Evolutionary conservation across 164 flowering plant genomes (phyloP), one percentile per base, ranked within the genome.

Genomic region (Vitis rotundifolia): DNA sequence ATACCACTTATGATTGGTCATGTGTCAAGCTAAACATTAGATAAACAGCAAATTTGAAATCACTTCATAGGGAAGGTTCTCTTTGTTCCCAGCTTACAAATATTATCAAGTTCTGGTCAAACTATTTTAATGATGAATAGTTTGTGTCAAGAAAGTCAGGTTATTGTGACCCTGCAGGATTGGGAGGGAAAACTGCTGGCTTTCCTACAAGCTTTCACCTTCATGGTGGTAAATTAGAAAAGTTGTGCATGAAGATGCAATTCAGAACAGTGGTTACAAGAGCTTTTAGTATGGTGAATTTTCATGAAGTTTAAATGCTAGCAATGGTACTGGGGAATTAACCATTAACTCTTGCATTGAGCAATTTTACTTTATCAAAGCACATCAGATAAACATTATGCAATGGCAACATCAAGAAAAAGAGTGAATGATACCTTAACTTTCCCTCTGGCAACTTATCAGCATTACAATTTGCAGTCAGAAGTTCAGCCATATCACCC

Each of bases 401-500:
- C 22, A 22, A 22, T 51, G 37, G 11, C 6, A 37, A 37, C 58
- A 13, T 5, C 9, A n/a, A 62, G 51, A n/a, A n/a, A 62, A 57
- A 56, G 0, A 18, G 48, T 29, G 37, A 64, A 15, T 50, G 9
- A n/a, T 15, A 91, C 98, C 98, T 92, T 61, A 89, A 85, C 80
- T 91, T 94, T 58, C 98, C 97, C 18, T 66, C 54, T 37, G 97
- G 98, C 81, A 94, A 81, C 62, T 86, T 72, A 70, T 94, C 87
- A 71, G 97, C 97, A 79, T 89, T 57, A 70, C 80, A 85, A 16
- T 92, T 80, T 68, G 94, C 91, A 64, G 63, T 22, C 28, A 67
- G 66, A 64, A 87, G 87, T 82, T 91, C 95, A 55, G 77, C 86
- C 97, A 91, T 92, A 71, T 92, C 99, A 26, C 99, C 97, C 49